phyloP scores from a whole-genome alignment of 108 stramenopile genomes.

The Nitzschia inconspicua region DNA sequence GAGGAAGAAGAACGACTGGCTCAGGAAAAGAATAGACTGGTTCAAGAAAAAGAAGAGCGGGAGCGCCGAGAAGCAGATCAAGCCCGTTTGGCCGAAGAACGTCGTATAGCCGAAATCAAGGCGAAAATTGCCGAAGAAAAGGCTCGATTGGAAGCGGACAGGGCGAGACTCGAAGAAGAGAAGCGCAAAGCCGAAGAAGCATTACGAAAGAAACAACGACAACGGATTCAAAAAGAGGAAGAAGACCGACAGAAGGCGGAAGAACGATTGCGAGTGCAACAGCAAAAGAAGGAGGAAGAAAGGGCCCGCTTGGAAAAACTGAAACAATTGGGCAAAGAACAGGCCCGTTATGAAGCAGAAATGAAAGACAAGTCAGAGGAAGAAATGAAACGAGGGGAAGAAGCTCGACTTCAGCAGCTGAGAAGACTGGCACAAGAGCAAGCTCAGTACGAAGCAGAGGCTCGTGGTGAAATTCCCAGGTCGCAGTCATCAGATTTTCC shows the following conservation, averaged over 20 bases:
- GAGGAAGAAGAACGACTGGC: background rate
- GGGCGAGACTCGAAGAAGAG: background rate
- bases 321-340: conserved; percentile 4
- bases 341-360: conserved; percentile 6
- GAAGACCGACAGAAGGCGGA: conserved; percentile 4
- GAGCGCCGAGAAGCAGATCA: background rate
- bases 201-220: conserved; percentile 2
- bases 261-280: conserved; percentile 4
- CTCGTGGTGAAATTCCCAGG: no score
- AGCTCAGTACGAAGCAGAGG: background rate
- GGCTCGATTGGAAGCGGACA: conserved; percentile 2
- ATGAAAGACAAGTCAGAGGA: background rate
- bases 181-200: background rate
- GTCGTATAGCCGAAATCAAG: background rate
- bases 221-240: background rate
- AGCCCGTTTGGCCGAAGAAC: background rate
- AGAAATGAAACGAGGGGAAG: background rate
- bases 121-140: conserved; percentile 1
- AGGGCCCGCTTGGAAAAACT: conserved; percentile 6
- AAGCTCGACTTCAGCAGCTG: conserved; percentile 1
- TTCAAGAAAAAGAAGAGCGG: conserved; percentile 2
- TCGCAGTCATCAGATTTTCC: no score
- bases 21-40: conserved; percentile 1
- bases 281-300: conserved; percentile 1
- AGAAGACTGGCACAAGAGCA: conserved; percentile 2